Conservation (phyloP, 495 filamentous ascomycete species). For the Penicillium desertorum region DNA sequence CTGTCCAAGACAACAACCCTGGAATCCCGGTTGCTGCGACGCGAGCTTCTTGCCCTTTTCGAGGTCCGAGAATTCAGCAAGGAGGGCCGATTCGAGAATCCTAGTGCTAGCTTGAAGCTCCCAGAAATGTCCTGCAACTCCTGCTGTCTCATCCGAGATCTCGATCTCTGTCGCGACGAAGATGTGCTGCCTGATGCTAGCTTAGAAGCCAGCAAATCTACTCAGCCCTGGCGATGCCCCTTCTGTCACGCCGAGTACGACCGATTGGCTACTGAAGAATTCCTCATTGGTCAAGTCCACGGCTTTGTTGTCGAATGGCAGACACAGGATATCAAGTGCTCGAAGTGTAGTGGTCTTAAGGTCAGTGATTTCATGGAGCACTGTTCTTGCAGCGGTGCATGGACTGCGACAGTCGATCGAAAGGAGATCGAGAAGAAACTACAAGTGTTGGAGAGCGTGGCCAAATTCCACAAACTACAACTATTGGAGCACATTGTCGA, state of each 20-base stretch:
- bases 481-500: conserved; percentile 76
- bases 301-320: conserved; percentile 74
- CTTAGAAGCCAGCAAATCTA: conserved; percentile 35
- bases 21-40: conserved; percentile 81
- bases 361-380: conserved; percentile 96
- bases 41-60: conserved; percentile 84
- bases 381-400: conserved; percentile 85
- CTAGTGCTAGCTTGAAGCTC: conserved; percentile 70
- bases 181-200: conserved; percentile 63
- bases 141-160: conserved; percentile 82
- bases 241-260: conserved; percentile 77
- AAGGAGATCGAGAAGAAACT: conserved; percentile 67
- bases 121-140: conserved; percentile 77
- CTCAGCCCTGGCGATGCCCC: conserved; percentile 70
- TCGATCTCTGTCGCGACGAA: conserved; percentile 94
- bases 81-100: conserved; percentile 84
- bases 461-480: conserved; percentile 72
- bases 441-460: conserved; percentile 69
- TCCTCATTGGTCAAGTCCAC: conserved; percentile 74
- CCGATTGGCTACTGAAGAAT: conserved; percentile 76
- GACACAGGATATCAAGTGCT: conserved; percentile 87
- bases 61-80: conserved; percentile 91
- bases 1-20: conserved; percentile 78
- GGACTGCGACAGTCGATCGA: conserved; percentile 69
- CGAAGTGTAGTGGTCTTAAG: conserved; percentile 53